Base-by-base conservation (phyloP, 1,139 yeast species). In the Saccharomyces hybrid region DNA sequence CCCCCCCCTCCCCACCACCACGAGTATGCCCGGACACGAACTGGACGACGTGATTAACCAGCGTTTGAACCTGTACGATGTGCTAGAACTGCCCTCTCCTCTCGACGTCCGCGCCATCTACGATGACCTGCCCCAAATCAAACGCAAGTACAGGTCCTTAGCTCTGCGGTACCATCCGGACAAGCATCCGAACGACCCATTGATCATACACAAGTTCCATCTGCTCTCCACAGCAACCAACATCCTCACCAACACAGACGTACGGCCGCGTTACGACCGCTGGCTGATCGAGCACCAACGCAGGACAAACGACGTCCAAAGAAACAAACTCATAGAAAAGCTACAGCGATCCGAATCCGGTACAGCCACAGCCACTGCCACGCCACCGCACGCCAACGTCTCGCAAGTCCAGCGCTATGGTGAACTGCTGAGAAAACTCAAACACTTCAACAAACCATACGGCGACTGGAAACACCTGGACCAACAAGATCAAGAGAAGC, bases 91-190 rank as follows among this genome's bases (percentile, higher is more conserved):
- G 34, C 44, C 5, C 53, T 49, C n/a, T 32, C 49, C 25, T 32
- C 55, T 44, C 7, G 48, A 52, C 8, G 52, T 51, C 1, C 51
- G 57, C 3, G 41, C 54, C 7, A 5, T 46, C n/a, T 16, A 38
- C 23, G 34, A 31, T 1, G 51, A 54, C 41, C 8, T 50, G 46
- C 51, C 57, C 25, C 54, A 86, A 55, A 88, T 93, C 70, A 90
- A 89, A 70, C 88, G 86, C 69, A 96, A 96, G 0, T 93, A 91
- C 73, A 78, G 97, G 57, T 83, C 82, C 67, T 81, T 86, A 66
- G 97, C 98, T 5, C 81, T 91, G 62, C 75, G 73, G 52, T 84
- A 88, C 62, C 99, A 93, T 69, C 99, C 99, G 0, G 99, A 93
- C 71, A 93, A 93, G 74, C 88, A 88, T 63, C 96, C 95, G 7